Evolutionary conservation across 2,329 filamentous ascomycete genomes (phyloP).

Genomic region (Paradendryphiella salina): DNA sequence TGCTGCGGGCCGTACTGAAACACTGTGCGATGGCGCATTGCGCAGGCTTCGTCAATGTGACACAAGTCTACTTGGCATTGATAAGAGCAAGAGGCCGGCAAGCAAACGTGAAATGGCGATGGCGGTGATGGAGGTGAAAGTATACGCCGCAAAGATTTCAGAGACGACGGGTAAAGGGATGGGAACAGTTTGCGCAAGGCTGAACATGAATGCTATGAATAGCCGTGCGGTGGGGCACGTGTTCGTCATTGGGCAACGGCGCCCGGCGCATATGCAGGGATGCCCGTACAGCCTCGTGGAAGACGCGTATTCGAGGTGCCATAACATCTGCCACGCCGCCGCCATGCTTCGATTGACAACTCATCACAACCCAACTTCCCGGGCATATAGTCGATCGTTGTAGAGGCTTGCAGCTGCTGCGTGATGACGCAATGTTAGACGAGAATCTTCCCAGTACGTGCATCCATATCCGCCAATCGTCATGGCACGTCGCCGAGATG

Average conservation of each 20-base stretch:
- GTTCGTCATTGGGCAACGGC: conserved; percentile 15
- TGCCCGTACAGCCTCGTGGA: conserved; percentile 13
- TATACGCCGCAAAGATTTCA: not conserved
- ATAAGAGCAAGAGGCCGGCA: not conserved
- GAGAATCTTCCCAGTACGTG: conserved; percentile 78
- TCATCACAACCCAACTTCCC: not conserved
- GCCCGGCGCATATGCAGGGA: conserved; percentile 16
- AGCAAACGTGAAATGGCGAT: not conserved
- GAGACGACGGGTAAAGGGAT: not conserved
- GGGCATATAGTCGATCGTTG: not conserved
- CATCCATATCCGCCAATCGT: not conserved
- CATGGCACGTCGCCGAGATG: conserved; percentile 41
- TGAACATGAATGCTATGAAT: conserved; percentile 8
- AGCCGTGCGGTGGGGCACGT: conserved; percentile 5
- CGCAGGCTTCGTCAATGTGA: conserved; percentile 2
- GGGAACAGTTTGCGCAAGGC: conserved; percentile 7
- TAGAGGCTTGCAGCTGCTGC: not conserved
- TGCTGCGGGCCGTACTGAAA: conserved; percentile 14
- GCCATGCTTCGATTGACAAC: not conserved
- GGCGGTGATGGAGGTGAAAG: not conserved
- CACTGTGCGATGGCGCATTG: conserved; percentile 6
- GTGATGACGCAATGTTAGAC: conserved; percentile 71
- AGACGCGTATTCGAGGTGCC: conserved; percentile 13
- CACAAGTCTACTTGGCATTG: not conserved
- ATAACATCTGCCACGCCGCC: conserved; percentile 9